A percentile compares a stretch with the other conserved stretches of the same genome.
These are phyloP conservation scores for Trametes cubensis DNA, from an alignment of 768 basidiomycete species.

Conservation along the genomic window DNA sequence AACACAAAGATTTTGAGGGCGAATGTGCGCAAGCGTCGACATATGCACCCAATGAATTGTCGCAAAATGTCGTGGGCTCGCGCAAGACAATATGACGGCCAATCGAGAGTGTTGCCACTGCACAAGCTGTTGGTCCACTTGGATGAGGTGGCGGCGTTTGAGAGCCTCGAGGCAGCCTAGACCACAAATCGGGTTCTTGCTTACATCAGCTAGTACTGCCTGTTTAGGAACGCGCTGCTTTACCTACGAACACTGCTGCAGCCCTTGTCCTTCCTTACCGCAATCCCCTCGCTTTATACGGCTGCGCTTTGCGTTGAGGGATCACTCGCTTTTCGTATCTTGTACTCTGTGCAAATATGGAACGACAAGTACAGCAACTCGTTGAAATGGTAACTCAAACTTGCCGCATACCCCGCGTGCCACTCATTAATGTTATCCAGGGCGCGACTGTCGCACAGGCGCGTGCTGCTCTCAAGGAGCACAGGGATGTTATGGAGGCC, in stretches of 20 bases:
- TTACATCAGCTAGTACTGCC: conserved; percentile 9
- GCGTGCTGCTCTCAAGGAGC: conserved; percentile 74
- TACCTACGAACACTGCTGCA: neutral
- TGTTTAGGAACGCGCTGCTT: neutral
- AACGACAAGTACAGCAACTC: conserved; percentile 38
- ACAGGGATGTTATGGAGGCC: conserved; percentile 91
- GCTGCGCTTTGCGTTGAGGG: neutral
- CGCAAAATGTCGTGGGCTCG: too few species aligned
- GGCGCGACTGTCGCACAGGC: conserved; percentile 85
- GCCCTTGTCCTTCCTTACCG: neutral
- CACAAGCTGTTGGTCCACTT: neutral
- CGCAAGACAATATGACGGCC: too few species aligned
- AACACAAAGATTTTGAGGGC: too few species aligned
- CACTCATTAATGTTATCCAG: conserved; percentile 41
- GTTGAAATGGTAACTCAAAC: conserved; percentile 37
- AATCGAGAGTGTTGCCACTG: too few species aligned
- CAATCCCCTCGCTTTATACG: neutral
- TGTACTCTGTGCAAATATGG: conserved; percentile 30
- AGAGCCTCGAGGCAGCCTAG: conserved; percentile 19
- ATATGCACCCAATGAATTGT: too few species aligned
- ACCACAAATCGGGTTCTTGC: neutral
- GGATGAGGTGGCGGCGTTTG: conserved; percentile 3
- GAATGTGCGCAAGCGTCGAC: too few species aligned
- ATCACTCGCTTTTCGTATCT: neutral
- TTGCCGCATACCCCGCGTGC: neutral